These are phyloP conservation scores for Penstemon newberryi DNA, from an alignment of 257 asterid species.

Conservation along the genomic window DNA sequence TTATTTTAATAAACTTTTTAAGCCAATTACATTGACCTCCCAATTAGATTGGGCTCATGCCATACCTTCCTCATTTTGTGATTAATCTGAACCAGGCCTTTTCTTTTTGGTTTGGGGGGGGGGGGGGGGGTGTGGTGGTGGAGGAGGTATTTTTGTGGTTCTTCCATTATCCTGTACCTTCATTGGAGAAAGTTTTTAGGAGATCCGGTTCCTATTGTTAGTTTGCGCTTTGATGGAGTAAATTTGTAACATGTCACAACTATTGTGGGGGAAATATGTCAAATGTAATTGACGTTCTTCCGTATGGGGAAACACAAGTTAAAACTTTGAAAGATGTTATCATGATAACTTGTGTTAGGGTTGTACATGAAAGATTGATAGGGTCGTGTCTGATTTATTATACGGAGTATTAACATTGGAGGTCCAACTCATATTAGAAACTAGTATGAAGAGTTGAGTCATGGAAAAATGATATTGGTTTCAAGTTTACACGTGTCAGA, in stretches of 20 bases:
- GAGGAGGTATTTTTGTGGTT: neutral
- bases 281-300: slow-evolving; percentile 8
- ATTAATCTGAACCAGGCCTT: neutral
- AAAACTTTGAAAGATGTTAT: slow-evolving; percentile 17
- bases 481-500: neutral
- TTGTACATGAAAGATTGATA: slow-evolving; percentile 19
- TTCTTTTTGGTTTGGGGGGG: neutral
- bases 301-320: slow-evolving; percentile 1
- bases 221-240: neutral
- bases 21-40: neutral
- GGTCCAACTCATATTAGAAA: slow-evolving; percentile 14
- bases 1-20: slow-evolving; percentile 11
- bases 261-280: neutral
- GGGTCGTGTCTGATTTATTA: slow-evolving; percentile 19
- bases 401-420: neutral
- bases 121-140: neutral
- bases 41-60: slow-evolving; percentile 11
- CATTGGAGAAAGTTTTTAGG: slow-evolving; percentile 14
- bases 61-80: slow-evolving; percentile 11
- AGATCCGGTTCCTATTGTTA: slow-evolving; percentile 10
- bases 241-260: neutral
- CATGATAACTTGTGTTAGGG: neutral
- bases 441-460: slow-evolving; percentile 19
- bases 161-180: neutral
- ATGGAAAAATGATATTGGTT: slow-evolving; percentile 7